Conservation (phyloP, 495 filamentous ascomycete genomes). For the Penicillium longicatenatum region DNA sequence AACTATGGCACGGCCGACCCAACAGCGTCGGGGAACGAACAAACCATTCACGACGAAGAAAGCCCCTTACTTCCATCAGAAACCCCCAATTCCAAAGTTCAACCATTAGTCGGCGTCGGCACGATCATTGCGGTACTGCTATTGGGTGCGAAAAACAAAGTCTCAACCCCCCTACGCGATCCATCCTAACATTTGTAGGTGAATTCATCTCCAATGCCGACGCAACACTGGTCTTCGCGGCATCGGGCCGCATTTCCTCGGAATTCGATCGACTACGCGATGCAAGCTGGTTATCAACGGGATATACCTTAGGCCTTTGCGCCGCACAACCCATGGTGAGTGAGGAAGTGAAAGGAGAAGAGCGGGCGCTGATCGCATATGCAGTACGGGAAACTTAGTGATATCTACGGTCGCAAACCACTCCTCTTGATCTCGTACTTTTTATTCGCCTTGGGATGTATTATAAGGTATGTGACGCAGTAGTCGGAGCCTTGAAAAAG, state of each 20-base stretch:
- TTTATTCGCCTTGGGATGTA: constrained; percentile 45
- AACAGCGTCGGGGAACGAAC: not conserved
- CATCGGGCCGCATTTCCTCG: constrained; percentile 63
- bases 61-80: constrained; percentile 16
- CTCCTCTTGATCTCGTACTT: constrained; percentile 43
- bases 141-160: constrained; percentile 27
- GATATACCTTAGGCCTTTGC: constrained; percentile 60
- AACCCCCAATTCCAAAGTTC: constrained; percentile 5
- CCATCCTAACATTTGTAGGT: constrained; percentile 39
- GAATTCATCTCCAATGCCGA: constrained; percentile 68
- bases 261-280: constrained; percentile 62
- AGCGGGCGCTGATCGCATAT: not conserved
- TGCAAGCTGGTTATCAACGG: constrained; percentile 69
- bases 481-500: not conserved
- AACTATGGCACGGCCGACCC: constrained; percentile 5
- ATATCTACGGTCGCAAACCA: constrained; percentile 50
- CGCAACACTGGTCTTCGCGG: constrained; percentile 62
- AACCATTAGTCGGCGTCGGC: constrained; percentile 24
- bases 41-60: constrained; percentile 28
- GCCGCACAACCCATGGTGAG: constrained; percentile 58
- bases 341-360: not conserved
- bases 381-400: constrained; percentile 49
- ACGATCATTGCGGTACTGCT: constrained; percentile 41
- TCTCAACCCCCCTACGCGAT: not conserved
- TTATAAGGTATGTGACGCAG: constrained; percentile 34